Conservation (phyloP, 257 asterid genomes). For the Solanum neorickii region DNA sequence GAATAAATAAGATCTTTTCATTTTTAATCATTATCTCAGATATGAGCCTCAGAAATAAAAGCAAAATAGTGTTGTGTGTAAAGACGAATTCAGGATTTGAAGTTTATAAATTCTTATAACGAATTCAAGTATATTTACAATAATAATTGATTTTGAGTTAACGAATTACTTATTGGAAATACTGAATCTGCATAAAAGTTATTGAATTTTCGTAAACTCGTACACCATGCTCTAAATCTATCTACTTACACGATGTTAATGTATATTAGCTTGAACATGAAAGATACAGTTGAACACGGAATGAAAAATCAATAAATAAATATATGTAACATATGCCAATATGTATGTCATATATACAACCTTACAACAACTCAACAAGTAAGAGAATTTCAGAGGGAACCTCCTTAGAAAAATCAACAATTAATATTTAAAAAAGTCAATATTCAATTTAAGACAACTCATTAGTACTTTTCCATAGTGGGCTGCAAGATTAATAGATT, state of each 20-base stretch:
- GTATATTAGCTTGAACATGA: background rate
- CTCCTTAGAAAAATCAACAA: background rate
- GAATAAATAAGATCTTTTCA: background rate
- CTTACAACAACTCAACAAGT: background rate
- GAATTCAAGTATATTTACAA: background rate
- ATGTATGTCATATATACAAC: background rate
- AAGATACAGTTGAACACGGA: background rate
- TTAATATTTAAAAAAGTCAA: background rate
- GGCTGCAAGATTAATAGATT: background rate
- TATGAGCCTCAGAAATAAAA: background rate
- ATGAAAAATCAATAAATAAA: background rate
- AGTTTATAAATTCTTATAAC: background rate
- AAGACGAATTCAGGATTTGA: background rate
- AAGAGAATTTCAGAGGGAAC: background rate
- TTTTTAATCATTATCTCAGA: background rate
- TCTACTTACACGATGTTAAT: background rate
- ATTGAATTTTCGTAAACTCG: background rate
- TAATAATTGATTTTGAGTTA: background rate
- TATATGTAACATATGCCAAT: background rate
- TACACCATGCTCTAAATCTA: background rate
- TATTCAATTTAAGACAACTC: background rate
- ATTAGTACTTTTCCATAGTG: background rate
- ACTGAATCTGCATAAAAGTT: background rate
- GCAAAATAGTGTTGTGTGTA: background rate
- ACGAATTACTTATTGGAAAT: background rate